Evolutionary conservation across 2,329 filamentous ascomycete genomes (phyloP).

Genomic region (Fusarium sp.): DNA sequence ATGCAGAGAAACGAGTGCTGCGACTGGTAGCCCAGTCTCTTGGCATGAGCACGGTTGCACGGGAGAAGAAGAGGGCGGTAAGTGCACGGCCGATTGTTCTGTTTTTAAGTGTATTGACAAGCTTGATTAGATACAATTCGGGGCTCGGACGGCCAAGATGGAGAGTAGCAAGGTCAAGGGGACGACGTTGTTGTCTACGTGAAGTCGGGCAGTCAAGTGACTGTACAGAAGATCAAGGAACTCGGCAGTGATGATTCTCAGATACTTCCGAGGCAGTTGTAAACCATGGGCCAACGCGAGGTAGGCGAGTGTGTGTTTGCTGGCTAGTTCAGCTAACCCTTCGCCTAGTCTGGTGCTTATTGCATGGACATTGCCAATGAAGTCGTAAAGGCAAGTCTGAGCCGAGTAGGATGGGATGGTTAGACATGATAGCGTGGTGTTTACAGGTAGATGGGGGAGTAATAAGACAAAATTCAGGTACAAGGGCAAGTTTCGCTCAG

Average conservation of each 20-base stretch:
- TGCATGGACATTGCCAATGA: slow-evolving; percentile 56
- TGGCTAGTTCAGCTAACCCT: slow-evolving; percentile 56
- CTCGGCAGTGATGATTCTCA: slow-evolving; percentile 75
- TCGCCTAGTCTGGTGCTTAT: slow-evolving; percentile 35
- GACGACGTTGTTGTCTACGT: slow-evolving; percentile 67
- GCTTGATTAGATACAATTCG: slow-evolving; percentile 77
- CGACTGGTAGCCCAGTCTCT: slow-evolving; percentile 80
- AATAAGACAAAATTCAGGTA: not conserved
- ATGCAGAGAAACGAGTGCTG: slow-evolving; percentile 84
- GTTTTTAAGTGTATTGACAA: slow-evolving; percentile 15
- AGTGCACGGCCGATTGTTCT: slow-evolving; percentile 47
- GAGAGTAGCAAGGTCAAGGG: slow-evolving; percentile 76
- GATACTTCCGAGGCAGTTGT: slow-evolving; percentile 77
- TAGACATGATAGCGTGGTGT: not conserved
- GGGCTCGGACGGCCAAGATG: slow-evolving; percentile 86
- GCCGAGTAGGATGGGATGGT: slow-evolving; percentile 47
- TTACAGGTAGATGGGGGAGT: not conserved
- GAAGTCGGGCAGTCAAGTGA: slow-evolving; percentile 42
- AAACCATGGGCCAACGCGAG: slow-evolving; percentile 33
- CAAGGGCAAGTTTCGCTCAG: not conserved
- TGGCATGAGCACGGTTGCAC: slow-evolving; percentile 76
- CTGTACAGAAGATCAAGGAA: not conserved
- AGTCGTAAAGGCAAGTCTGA: slow-evolving; percentile 76
- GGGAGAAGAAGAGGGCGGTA: slow-evolving; percentile 94
- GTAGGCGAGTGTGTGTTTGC: slow-evolving; percentile 61